Conservation (phyloP, 495 filamentous ascomycete genomes). For the Penicillium riverlandense region DNA sequence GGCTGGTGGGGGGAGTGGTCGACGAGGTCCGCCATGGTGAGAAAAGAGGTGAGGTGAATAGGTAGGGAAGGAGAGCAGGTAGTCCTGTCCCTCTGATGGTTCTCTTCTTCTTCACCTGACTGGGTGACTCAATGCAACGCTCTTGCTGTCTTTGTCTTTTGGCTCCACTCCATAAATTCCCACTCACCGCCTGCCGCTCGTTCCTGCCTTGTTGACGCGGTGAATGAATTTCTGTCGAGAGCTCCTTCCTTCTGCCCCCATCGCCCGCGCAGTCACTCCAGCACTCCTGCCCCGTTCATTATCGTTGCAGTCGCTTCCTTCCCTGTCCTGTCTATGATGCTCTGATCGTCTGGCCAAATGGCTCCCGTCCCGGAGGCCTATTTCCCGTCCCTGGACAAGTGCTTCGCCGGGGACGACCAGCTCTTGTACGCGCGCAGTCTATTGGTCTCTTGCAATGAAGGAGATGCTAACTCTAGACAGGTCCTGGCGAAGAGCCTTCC, state of each 20-base stretch:
- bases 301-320: not conserved
- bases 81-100: too few species aligned
- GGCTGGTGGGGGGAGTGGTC: conserved; percentile 85
- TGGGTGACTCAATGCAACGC: not conserved
- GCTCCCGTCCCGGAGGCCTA: conserved; percentile 54
- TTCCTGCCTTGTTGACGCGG: conserved; percentile 30
- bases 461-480: conserved; percentile 31
- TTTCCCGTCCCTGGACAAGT: conserved; percentile 59
- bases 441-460: not conserved
- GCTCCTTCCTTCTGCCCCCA: conserved; percentile 1
- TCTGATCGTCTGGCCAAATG: conserved; percentile 59
- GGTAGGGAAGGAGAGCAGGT: too few species aligned
- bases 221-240: conserved; percentile 11
- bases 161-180: conserved; percentile 4
- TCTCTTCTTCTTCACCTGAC: too few species aligned
- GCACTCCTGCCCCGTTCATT: too few species aligned
- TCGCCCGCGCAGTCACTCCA: not conserved
- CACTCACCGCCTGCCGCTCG: conserved; percentile 32
- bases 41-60: too few species aligned
- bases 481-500: conserved; percentile 71
- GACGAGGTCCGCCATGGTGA: conserved; percentile 46
- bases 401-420: conserved; percentile 49
- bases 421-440: conserved; percentile 42
- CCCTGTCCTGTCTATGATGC: conserved; percentile 32
- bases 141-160: not conserved